A percentile compares a stretch with the other conserved stretches of the same genome.
These are phyloP conservation scores for Capsaspora owczarzaki DNA, from an alignment of 78 protist genomes.

Conservation along the genomic window DNA sequence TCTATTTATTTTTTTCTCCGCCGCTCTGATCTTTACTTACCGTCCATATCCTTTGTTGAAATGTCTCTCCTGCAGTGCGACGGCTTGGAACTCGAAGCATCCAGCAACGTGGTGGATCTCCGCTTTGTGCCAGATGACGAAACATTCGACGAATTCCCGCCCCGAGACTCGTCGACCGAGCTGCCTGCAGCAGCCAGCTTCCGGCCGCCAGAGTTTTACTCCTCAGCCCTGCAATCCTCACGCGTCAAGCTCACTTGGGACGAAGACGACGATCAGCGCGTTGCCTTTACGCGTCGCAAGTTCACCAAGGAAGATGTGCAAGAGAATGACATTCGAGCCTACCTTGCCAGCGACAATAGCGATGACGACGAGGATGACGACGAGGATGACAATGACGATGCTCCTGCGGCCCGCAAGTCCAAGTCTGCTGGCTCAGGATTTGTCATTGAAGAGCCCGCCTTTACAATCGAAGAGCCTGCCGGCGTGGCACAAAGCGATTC, in stretches of 20 bases:
- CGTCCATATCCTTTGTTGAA: neutral
- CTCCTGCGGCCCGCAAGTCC: no score
- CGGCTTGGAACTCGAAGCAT: slow-evolving; percentile 52
- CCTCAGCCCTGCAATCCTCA: neutral
- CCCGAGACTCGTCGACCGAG: neutral
- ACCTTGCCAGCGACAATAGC: neutral
- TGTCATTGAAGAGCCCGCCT: no score
- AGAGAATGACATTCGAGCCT: no score
- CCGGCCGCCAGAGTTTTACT: neutral
- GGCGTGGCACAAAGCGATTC: no score
- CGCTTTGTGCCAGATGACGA: slow-evolving; percentile 55
- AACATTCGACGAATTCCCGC: neutral
- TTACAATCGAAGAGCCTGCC: no score
- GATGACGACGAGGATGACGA: neutral
- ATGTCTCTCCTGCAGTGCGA: slow-evolving; percentile 21
- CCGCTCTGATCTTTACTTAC: neutral
- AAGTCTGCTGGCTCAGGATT: no score
- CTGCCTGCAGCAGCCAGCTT: neutral
- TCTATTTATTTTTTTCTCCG: neutral
- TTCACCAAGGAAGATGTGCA: neutral
- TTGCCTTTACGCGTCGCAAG: neutral
- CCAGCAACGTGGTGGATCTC: slow-evolving; percentile 48
- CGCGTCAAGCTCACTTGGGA: slow-evolving; percentile 18
- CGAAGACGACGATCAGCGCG: neutral
- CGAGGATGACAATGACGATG: no score